Evolutionary conservation across 306 rosid species (phyloP), one percentile per base, ranked within the genome.

Genomic region (Quercus engelmannii): DNA sequence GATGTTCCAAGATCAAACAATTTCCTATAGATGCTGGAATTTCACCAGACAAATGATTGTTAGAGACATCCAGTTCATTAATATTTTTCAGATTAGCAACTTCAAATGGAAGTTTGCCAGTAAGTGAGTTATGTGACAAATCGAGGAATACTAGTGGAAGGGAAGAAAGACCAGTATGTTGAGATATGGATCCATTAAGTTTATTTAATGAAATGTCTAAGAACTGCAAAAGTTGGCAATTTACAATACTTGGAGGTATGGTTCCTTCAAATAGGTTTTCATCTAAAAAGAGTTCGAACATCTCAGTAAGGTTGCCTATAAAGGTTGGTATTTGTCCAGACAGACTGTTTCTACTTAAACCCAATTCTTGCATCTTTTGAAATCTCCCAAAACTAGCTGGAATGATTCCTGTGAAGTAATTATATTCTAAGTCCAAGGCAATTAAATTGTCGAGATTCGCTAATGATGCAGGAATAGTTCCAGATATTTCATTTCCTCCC

Each of bases 1-100:
- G 83, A 23, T 20, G 7, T 43, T 79, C 91, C 51, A 87, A 41
- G 31, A 54, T 64, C 43, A 12, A 15, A 62, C 88, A 87, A 1
- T 33, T 74, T 25, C 84, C 80, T 4, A 87, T 81, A 3, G 28
- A 68, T 69, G 0, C 2, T 6, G 91, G 88, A 74, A 87, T 83
- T 1, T 74, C 46, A 26, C 87, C 73, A 1, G 69, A 78, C 31
- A 87, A 3, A 3, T 9, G 20, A 63, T 89, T 89, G 14, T 31
- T 18, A 23, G 86, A 85, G 43, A 87, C 21, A 30, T 87, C 70
- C 5, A 79, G 26, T 17, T 9, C 18, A 30, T 61, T 69, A 20
- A 81, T 69, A 55, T 65, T 79, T 80, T 46, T 55, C 5, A 83
- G 30, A 4, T 13, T 58, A 1, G 85, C 69, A 4, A 81, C 76